Evolutionary conservation across 73 alveolate species (phyloP).

Genomic region (Diophrys appendiculata): DNA sequence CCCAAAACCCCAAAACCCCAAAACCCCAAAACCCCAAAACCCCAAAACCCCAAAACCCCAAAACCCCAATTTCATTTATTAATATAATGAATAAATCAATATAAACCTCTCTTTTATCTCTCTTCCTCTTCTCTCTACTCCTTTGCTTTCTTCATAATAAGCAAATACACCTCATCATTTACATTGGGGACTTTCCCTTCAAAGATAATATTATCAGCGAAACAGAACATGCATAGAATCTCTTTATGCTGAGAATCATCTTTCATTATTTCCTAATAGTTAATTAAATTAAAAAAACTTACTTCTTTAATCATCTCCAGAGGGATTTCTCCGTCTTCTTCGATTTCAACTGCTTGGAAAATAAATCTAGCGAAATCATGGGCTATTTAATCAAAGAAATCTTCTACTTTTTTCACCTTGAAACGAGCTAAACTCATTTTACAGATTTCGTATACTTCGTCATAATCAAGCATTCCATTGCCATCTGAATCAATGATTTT

Average conservation of each 20-base stretch:
- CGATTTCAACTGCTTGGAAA: slow-evolving; percentile 3
- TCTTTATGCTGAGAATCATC: slow-evolving; percentile 14
- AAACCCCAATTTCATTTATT: too few relatives aligned
- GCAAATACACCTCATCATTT: too few relatives aligned
- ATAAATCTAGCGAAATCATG: slow-evolving; percentile 7
- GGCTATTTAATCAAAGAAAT: slow-evolving; percentile 15
- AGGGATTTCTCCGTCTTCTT: slow-evolving; percentile 16
- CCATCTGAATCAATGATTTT: slow-evolving; percentile 32
- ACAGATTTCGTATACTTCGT: slow-evolving; percentile 31
- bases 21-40: too few relatives aligned
- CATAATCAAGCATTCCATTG: slow-evolving; percentile 20
- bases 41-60: too few relatives aligned
- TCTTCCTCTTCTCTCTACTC: too few relatives aligned
- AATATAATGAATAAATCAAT: too few relatives aligned
- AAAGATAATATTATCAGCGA: slow-evolving; percentile 27
- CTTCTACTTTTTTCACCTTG: slow-evolving; percentile 1
- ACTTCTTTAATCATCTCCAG: neutral
- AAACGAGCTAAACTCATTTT: slow-evolving; percentile 3
- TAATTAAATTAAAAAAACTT: neutral
- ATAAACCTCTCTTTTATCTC: too few relatives aligned
- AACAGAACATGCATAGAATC: slow-evolving; percentile 35
- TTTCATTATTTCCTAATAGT: slow-evolving; percentile 13
- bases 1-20: too few relatives aligned
- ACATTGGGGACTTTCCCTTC: too few relatives aligned
- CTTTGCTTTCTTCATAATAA: too few relatives aligned